These are phyloP conservation scores for Xylariaceae sp. DNA, from an alignment of 2,329 filamentous ascomycete species.

Conservation along the genomic window DNA sequence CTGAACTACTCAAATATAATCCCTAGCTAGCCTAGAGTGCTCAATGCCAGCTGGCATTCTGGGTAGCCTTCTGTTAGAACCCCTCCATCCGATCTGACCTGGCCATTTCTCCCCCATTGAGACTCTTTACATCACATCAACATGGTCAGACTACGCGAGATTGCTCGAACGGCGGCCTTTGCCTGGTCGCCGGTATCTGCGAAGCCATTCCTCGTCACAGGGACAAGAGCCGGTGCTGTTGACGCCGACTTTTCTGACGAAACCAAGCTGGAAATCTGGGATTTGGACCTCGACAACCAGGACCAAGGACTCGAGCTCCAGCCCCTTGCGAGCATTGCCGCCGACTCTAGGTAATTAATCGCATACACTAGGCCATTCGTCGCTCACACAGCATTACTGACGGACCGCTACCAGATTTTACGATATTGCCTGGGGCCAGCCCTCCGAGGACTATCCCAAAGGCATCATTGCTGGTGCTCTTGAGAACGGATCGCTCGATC, in stretches of 20 bases:
- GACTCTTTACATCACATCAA: constrained; percentile 35
- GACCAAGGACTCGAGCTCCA: constrained; percentile 82
- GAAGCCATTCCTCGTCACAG: constrained; percentile 85
- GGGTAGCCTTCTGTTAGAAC: constrained; percentile 25
- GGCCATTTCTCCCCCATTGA: constrained; percentile 37
- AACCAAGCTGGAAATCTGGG: constrained; percentile 95
- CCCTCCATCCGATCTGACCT: constrained; percentile 11
- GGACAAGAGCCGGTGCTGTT: constrained; percentile 92
- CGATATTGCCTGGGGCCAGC: constrained; percentile 91
- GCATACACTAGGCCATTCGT: constrained; percentile 14
- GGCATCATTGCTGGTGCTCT: constrained; percentile 95
- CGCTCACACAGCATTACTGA: constrained; percentile 27
- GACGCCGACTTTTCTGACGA: constrained; percentile 98
- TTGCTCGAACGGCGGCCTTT: constrained; percentile 94
- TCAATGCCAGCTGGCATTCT: constrained; percentile 42
- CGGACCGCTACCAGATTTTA: constrained; percentile 72
- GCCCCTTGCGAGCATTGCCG: constrained; percentile 81
- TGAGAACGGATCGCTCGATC: constrained; percentile 89
- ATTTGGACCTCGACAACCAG: constrained; percentile 80
- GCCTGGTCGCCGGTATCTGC: constrained; percentile 88
- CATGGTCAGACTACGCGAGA: constrained; percentile 97
- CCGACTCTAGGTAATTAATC: constrained; percentile 80
- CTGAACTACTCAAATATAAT: constrained; percentile 18
- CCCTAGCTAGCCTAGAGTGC: constrained; percentile 43
- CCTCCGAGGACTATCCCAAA: constrained; percentile 76